Evolutionary conservation across 202 grass and related monocot species (phyloP), one percentile per base, ranked within the genome.

Genomic region (Tripidium arundinaceum): DNA sequence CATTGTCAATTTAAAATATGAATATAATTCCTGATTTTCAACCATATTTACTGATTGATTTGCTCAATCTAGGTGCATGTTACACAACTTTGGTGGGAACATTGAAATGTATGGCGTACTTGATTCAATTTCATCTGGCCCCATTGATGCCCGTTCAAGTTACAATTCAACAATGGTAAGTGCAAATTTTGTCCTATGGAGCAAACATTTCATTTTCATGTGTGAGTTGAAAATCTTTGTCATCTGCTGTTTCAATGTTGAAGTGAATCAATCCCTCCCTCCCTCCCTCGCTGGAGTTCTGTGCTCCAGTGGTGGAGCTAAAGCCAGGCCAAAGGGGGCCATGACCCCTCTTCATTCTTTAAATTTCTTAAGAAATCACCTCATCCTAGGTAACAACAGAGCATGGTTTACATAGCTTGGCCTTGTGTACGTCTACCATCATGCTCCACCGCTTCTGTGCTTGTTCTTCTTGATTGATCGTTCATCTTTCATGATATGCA

Each of bases 51-150:
- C 52, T 69, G 38, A 63, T 55, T 52, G 25, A 31, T 52, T 81
- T 74, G 0, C 59, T 84, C 62, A 68, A 78, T 75, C 76, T 79
- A 98, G 94, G 94, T 98, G 94, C 87, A 89, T 98, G 91, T 80
- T 97, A 83, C 94, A 97, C 86, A 97, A 97, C 74, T 97, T 97
- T 90, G 94, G 94, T 72, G 94, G 91, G 72, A 97, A 97, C 78
- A 85, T 98, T 79, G 94, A 98, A 87, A 98, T 94, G 94, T 98
- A 98, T 88, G 94, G 91, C 43, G 39, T 98, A 86, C 89, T 98
- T 49, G 91, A 98, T 83, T 85, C 86, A 79, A 77, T 98, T 82
- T 90, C 91, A 86, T 86, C 90, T 79, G 94, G 94, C 14, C 94
- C 94, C 61, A 78, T 92, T 82, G 84, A 89, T 90, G 94, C 94